A percentile compares a stretch with the other conserved stretches of the same genome.
Conservation (phyloP, 2,329 filamentous ascomycete genomes). For the Ascochyta koolunga region DNA sequence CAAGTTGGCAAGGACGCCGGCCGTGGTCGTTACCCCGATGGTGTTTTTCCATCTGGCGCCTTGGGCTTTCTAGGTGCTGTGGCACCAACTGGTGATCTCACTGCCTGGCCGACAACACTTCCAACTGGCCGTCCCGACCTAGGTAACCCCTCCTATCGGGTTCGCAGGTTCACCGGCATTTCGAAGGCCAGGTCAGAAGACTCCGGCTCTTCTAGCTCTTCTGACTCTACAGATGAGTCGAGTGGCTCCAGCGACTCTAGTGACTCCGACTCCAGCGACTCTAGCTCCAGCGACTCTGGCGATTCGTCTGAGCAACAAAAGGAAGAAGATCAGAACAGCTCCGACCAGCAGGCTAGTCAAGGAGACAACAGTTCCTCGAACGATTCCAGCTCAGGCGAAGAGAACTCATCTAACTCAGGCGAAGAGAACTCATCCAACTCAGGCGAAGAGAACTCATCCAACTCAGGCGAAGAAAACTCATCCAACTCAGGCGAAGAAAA, state of each 20-base stretch:
- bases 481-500: too few relatives aligned
- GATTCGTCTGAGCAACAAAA: background rate
- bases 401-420: background rate
- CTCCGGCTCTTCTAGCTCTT: constrained; percentile 6
- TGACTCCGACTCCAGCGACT: background rate
- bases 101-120: too few relatives aligned
- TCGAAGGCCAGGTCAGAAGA: background rate
- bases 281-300: background rate
- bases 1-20: background rate
- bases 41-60: constrained; percentile 5
- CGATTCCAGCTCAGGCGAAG: background rate
- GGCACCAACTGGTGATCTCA: constrained; percentile 8
- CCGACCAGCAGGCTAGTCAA: background rate
- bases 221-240: constrained; percentile 3
- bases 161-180: background rate
- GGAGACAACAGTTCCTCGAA: too few relatives aligned
- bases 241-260: background rate
- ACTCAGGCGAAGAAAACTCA: too few relatives aligned
- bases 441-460: too few relatives aligned
- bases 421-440: too few relatives aligned
- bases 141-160: constrained; percentile 3
- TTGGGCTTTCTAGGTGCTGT: constrained; percentile 13
- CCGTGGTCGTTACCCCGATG: background rate
- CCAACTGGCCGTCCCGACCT: constrained; percentile 4
- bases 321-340: background rate